These are phyloP conservation scores for Apiotrichum gracile DNA, from an alignment of 1,284 basidiomycete species.

Conservation along the genomic window DNA sequence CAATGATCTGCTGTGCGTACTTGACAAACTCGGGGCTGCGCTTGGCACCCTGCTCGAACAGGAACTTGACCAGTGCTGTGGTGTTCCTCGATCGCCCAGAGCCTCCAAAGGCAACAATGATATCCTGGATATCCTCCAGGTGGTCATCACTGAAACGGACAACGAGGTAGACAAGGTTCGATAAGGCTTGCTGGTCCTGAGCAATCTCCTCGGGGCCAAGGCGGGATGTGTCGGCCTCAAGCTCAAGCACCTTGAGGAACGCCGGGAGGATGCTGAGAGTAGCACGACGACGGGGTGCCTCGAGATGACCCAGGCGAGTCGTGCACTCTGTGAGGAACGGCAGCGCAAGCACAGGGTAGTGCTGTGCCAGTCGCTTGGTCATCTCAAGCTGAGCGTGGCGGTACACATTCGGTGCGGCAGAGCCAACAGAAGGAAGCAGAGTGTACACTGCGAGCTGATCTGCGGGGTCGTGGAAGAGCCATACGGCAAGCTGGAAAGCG, in stretches of 20 bases:
- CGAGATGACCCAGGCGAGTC: slow-evolving; percentile 64
- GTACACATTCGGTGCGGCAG: slow-evolving; percentile 69
- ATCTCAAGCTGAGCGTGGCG: slow-evolving; percentile 72
- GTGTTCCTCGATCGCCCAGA: slow-evolving; percentile 54
- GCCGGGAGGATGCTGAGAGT: slow-evolving; percentile 68
- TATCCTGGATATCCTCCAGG: slow-evolving; percentile 72
- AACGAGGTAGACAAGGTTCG: slow-evolving; percentile 79
- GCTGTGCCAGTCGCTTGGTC: slow-evolving; percentile 70
- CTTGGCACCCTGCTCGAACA: slow-evolving; percentile 81
- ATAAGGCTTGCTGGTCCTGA: slow-evolving; percentile 64
- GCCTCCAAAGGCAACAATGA: slow-evolving; percentile 63
- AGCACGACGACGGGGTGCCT: slow-evolving; percentile 51
- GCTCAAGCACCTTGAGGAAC: slow-evolving; percentile 70
- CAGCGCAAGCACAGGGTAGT: slow-evolving; percentile 65
- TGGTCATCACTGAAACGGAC: slow-evolving; percentile 69
- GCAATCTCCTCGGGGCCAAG: slow-evolving; percentile 28
- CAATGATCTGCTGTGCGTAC: slow-evolving; percentile 75
- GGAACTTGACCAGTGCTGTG: slow-evolving; percentile 71
- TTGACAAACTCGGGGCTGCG: slow-evolving; percentile 71
- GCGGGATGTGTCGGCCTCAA: slow-evolving; percentile 47
- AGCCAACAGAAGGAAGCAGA: slow-evolving; percentile 70
- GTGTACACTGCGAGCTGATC: slow-evolving; percentile 55
- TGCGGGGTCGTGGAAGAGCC: slow-evolving; percentile 54
- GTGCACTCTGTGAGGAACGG: slow-evolving; percentile 69
- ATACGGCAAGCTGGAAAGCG: slow-evolving; percentile 73